Percentiles rank a stretch among this genome's conserved stretches.
Evolutionary conservation across 2,329 filamentous ascomycete species (phyloP).

Genomic region (Pseudogymnoascus sp.): DNA sequence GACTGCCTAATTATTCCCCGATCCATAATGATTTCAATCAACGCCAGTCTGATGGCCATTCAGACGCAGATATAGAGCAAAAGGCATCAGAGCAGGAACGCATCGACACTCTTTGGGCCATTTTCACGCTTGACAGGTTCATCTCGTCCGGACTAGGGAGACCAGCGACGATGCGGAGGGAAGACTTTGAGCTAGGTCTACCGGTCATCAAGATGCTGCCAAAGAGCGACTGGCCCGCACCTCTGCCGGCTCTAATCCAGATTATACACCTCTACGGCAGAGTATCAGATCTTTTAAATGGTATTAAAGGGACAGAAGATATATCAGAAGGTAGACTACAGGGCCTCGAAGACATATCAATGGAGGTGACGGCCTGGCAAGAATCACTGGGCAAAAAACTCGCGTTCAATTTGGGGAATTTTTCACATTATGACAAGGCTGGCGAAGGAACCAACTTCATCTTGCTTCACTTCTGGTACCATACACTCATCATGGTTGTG

Average conservation of each 20-base stretch:
- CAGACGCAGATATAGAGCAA: not conserved
- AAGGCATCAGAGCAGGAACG: constrained; percentile 43
- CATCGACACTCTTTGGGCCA: constrained; percentile 82
- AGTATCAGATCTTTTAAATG: constrained; percentile 77
- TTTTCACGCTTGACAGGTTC: constrained; percentile 79
- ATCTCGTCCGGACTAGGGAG: constrained; percentile 82
- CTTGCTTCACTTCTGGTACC: constrained; percentile 80
- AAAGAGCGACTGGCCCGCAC: constrained; percentile 61
- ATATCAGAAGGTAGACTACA: constrained; percentile 67
- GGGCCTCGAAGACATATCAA: constrained; percentile 68
- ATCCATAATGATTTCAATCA: constrained; percentile 10
- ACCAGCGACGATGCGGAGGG: constrained; percentile 73
- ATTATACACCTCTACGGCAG: constrained; percentile 82
- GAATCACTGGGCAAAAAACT: constrained; percentile 66
- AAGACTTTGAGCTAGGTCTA: constrained; percentile 75
- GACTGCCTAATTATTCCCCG: constrained; percentile 10
- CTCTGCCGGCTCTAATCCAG: constrained; percentile 70
- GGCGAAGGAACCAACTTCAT: constrained; percentile 84
- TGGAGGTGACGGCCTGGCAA: constrained; percentile 62
- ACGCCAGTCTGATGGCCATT: constrained; percentile 9
- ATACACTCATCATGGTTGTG: constrained; percentile 74
- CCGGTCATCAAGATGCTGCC: constrained; percentile 43
- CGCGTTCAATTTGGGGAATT: constrained; percentile 79
- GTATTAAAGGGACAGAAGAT: constrained; percentile 64
- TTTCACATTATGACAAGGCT: constrained; percentile 71